Conservation (phyloP, 257 asterid species). For the Dorcoceras hygrometricum region DNA sequence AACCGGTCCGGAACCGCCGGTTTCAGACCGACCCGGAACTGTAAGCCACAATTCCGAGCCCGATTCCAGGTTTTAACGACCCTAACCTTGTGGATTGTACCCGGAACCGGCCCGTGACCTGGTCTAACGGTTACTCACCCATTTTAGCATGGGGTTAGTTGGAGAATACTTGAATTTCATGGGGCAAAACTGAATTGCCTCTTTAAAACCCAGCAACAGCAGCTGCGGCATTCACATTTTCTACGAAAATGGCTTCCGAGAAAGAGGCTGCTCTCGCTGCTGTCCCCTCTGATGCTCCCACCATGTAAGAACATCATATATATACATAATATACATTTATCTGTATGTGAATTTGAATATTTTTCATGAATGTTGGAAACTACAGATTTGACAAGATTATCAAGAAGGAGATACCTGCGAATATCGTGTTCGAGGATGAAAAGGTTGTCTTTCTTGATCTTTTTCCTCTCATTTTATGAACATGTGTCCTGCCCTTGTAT, state of each 20-base stretch:
- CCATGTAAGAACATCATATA: conserved; percentile 43
- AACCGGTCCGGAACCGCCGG: no score
- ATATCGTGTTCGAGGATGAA: conserved; percentile 83
- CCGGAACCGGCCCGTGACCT: no score
- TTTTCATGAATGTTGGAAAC: conserved; percentile 10
- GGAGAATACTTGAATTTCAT: no score
- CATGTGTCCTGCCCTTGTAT: not conserved
- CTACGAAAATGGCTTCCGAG: conserved; percentile 73
- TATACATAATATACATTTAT: no score
- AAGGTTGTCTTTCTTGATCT: conserved; percentile 36
- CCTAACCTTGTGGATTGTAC: no score
- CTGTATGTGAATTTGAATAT: not conserved
- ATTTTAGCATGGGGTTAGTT: no score
- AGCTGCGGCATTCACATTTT: no score
- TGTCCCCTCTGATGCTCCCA: conserved; percentile 66
- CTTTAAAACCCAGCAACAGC: conserved; percentile 24
- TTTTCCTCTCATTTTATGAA: not conserved
- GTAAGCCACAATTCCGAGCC: no score
- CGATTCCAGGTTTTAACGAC: no score
- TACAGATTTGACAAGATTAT: conserved; percentile 94
- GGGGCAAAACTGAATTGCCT: not conserved
- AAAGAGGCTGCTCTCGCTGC: conserved; percentile 88
- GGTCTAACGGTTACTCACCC: no score
- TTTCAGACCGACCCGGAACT: no score
- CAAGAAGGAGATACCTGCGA: conserved; percentile 77